Base-by-base conservation (phyloP, 78 protist species). In the Speleostelium caveatum region DNA sequence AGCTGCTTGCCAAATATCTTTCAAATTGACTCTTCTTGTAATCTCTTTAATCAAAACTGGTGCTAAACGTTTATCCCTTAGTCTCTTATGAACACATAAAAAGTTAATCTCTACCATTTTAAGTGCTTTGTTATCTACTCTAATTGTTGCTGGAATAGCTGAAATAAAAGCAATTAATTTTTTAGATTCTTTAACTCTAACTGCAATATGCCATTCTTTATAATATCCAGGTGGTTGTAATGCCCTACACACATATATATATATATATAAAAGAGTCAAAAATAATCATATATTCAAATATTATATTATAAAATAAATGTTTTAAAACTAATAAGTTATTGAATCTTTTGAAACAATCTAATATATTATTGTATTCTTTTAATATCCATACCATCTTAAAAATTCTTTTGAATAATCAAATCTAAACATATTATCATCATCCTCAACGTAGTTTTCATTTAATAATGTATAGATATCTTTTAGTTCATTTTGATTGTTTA, bases 31-130 rank as follows among this genome's bases (percentile, higher is more conserved):
- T 10, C 99, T 86, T 10, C 99, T 87, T 0, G 99, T 99, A 58
- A 98, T 86, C 92, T 99, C 99, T 49, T 93, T 87, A 95, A 99
- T 99, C 30, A 99, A 96, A 17, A 97, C 96, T 1, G 99, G 99
- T n/a, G 99, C 99, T 26, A 97, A 69, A 38, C 99, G 93, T 77
- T 97, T 96, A 58, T 73, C 22, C 6, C 99, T 92, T 32, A 98
- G 86, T 76, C 83, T 87, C 95, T 98, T 96, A 93, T 98, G 98
- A 22, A 97, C 99, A 73, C 99, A 99, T 24, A 99, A 95, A 75
- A 98, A 99, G 95, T 99, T 98, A 92, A 98, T 96, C 80, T 98
- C 99, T 45, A 96, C 97, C 94, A 95, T 62, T 30, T 17, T 60
- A 33, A 91, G 56, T 3, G 61, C 61, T 8, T 88, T 19, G 51